Evolutionary conservation across 176 grass and related monocot genomes (phyloP).

Genomic region (Chloris gayana): DNA sequence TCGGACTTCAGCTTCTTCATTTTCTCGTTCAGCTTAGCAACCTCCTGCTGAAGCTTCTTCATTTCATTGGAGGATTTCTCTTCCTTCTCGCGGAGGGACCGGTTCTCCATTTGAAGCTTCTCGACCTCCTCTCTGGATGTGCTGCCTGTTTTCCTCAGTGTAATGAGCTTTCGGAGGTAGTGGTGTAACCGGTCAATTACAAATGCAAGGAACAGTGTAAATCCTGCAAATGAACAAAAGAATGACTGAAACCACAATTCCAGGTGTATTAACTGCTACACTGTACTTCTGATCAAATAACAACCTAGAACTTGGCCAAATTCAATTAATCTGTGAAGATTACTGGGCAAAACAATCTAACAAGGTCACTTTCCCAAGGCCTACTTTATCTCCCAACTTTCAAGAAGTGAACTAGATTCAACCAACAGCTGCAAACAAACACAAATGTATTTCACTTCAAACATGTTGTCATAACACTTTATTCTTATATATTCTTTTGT

Average conservation of each 20-base stretch:
- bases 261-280: not conserved
- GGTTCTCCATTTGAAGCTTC: constrained; percentile 77
- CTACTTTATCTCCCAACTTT: not conserved
- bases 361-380: not conserved
- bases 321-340: not conserved
- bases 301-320: not conserved
- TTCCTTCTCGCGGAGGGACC: constrained; percentile 58
- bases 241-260: not conserved
- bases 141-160: constrained; percentile 52
- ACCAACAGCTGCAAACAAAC: not conserved
- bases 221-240: constrained; percentile 53
- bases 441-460: not conserved
- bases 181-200: constrained; percentile 85
- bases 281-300: not conserved
- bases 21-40: constrained; percentile 52
- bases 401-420: not conserved
- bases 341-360: not conserved
- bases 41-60: constrained; percentile 64
- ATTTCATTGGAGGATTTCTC: constrained; percentile 50
- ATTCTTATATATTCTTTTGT: constrained; percentile 14
- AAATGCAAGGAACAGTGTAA: constrained; percentile 76
- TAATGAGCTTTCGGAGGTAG: constrained; percentile 70
- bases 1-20: constrained; percentile 69
- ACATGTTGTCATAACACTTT: not conserved
- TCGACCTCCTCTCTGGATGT: constrained; percentile 73